These are phyloP conservation scores for Monilinia fructigena DNA, from an alignment of 2,329 filamentous ascomycete species.

Conservation along the genomic window DNA sequence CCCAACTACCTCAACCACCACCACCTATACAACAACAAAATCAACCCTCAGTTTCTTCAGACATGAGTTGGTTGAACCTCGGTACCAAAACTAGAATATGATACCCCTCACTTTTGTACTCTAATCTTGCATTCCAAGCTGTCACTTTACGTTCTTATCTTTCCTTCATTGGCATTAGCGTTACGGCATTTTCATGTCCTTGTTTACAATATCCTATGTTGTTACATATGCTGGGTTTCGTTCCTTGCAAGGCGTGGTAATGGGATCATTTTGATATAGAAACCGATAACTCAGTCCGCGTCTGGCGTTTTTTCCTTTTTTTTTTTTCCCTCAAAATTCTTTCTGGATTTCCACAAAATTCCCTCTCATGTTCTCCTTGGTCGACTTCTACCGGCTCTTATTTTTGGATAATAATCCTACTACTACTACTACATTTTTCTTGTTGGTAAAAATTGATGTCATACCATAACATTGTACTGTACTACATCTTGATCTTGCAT, in stretches of 20 bases:
- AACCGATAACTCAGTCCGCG: background rate
- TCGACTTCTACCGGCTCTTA: background rate
- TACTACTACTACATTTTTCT: constrained; percentile 5
- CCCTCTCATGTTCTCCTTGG: constrained; percentile 11
- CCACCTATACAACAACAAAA: constrained; percentile 25
- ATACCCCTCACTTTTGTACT: constrained; percentile 22
- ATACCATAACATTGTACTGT: constrained; percentile 14
- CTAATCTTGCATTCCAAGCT: constrained; percentile 16
- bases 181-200: constrained; percentile 13
- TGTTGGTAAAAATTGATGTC: constrained; percentile 10
- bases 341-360: constrained; percentile 14
- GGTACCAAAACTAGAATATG: constrained; percentile 42
- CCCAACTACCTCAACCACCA: constrained; percentile 27
- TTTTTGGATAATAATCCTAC: constrained; percentile 9
- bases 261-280: constrained; percentile 11
- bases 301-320: constrained; percentile 3
- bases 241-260: constrained; percentile 11
- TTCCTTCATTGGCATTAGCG: constrained; percentile 19
- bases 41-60: constrained; percentile 43
- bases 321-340: background rate
- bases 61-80: constrained; percentile 81
- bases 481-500: constrained; percentile 16
- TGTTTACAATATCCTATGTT: constrained; percentile 14
- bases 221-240: constrained; percentile 21
- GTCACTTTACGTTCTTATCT: constrained; percentile 17